Conservation (phyloP, 2,329 filamentous ascomycete genomes). For the Periconia digitata region DNA sequence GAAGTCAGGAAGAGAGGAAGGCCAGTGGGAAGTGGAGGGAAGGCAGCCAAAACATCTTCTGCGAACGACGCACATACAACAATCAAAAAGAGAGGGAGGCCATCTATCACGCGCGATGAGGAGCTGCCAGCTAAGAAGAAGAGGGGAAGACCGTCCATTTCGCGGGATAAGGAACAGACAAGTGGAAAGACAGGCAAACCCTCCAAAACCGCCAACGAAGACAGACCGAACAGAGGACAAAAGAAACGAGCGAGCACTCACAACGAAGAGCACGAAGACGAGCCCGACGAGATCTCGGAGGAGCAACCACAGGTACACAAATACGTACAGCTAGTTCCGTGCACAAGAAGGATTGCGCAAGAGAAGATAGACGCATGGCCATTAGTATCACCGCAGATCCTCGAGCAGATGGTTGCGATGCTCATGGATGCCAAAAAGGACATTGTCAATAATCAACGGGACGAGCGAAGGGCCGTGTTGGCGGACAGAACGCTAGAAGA, state of each 20-base stretch:
- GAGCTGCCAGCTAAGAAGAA: neutral
- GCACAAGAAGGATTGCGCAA: constrained; percentile 39
- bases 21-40: too few species aligned
- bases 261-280: constrained; percentile 5
- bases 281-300: constrained; percentile 23
- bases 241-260: neutral
- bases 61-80: too few species aligned
- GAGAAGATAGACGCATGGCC: constrained; percentile 52
- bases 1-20: neutral
- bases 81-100: neutral
- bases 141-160: neutral
- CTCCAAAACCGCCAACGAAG: neutral
- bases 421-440: constrained; percentile 63
- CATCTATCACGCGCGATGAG: neutral
- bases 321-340: constrained; percentile 38
- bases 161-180: neutral
- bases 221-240: neutral
- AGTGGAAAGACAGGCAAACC: neutral
- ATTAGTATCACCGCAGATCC: constrained; percentile 56
- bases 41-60: too few species aligned
- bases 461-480: constrained; percentile 51
- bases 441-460: constrained; percentile 59
- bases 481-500: constrained; percentile 59
- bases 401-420: constrained; percentile 59
- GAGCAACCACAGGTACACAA: constrained; percentile 20